Evolutionary conservation across 805 yeast genomes (phyloP), one percentile per base, ranked within the genome.

Genomic region (Candida berthetii): DNA sequence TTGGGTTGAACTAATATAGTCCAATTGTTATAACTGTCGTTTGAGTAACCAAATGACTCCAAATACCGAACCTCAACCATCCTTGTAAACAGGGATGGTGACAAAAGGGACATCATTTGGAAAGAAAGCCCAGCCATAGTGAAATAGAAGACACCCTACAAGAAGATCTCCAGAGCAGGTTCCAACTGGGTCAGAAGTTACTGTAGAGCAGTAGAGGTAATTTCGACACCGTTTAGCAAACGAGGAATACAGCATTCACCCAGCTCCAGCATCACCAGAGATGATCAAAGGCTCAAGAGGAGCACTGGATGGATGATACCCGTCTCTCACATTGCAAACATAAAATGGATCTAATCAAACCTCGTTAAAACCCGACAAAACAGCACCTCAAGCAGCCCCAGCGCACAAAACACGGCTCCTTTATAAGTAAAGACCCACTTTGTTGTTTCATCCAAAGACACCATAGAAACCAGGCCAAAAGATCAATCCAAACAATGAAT

Each of bases 1-100:
- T 82, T 81, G 88, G 76, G 89, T 81, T 81, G 67, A 58, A 39
- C 46, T 45, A 43, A 42, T 43, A 48, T 14, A 46, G 43, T 45
- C 58, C 78, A 80, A 76, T 78, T 79, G 85, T 76, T 74, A 82
- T 81, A 74, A 75, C 89, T 82, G 69, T 81, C 76, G 82, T 80
- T 72, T 78, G 70, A 80, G 71, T 68, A 62, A 20, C 6, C 6
- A 15, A 47, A 43, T 48, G 54, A 62, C 68, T 73, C 58, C 80
- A 82, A 62, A 46, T 77, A 83, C 85, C 85, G 83, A 80, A 78
- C 53, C 48, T 51, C 35, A 33, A 42, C 47, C 48, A 45, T 41
- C 36, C 34, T 37, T 17, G 35, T 7, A 19, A 11, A 9, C 7
- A 10, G 22, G 6, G 17, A 11, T 19, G 17, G 34, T 19, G 33